phyloP scores from a whole-genome alignment of 1,284 basidiomycete genomes.

The Cutaneotrichosporon mucoides region DNA sequence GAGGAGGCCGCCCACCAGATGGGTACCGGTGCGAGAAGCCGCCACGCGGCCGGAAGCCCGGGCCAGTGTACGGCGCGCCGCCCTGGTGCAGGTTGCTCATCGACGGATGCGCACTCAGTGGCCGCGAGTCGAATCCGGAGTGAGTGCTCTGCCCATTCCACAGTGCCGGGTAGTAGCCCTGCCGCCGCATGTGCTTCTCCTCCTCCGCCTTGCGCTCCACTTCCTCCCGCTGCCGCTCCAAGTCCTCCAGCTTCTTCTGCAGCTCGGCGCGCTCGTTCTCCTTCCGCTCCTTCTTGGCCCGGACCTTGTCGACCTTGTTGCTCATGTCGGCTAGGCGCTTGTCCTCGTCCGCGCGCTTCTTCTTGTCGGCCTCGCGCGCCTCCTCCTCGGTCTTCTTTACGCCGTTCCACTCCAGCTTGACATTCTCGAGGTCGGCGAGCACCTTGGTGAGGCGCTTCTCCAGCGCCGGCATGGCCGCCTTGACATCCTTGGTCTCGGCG shows the following conservation, averaged over 20 bases:
- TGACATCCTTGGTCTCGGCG: constrained; percentile 34
- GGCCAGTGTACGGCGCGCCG: constrained; percentile 11
- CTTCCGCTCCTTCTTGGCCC: constrained; percentile 56
- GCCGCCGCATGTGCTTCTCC: constrained; percentile 20
- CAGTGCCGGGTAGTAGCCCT: constrained; percentile 17
- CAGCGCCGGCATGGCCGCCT: constrained; percentile 31
- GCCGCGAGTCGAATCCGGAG: neutral
- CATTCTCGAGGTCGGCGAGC: constrained; percentile 29
- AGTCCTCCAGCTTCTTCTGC: constrained; percentile 38
- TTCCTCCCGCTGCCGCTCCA: constrained; percentile 38
- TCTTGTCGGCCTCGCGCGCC: constrained; percentile 37
- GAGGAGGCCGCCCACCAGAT: constrained; percentile 25
- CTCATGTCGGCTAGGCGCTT: constrained; percentile 37
- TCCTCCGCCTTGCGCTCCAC: constrained; percentile 39
- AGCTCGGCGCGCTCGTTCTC: constrained; percentile 42
- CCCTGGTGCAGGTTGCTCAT: constrained; percentile 7
- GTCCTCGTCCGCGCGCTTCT: constrained; percentile 40
- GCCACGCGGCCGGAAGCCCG: constrained; percentile 31
- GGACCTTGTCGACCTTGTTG: constrained; percentile 71
- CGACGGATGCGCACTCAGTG: neutral
- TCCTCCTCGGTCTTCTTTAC: constrained; percentile 39
- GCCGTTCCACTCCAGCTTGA: constrained; percentile 29
- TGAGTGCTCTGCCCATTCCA: neutral
- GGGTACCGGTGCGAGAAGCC: constrained; percentile 36
- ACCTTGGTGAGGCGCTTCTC: constrained; percentile 28